phyloP scores from a whole-genome alignment of 139 green algal genomes.

The Micromonas commoda region DNA sequence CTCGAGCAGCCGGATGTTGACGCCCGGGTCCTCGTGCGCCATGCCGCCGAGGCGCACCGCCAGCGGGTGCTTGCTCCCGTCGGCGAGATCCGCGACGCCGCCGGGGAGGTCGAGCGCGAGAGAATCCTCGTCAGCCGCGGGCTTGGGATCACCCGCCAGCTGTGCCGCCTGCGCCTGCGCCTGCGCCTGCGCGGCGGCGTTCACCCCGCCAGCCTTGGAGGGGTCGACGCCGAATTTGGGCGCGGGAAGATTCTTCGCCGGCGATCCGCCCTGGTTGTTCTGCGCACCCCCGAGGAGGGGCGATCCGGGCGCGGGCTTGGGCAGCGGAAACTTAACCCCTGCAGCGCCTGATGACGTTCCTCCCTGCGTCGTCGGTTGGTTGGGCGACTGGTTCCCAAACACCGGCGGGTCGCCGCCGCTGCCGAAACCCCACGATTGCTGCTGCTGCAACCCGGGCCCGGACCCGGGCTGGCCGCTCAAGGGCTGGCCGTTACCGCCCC shows the following conservation, averaged over 20 bases:
- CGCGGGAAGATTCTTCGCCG: no score
- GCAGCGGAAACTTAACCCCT: no score
- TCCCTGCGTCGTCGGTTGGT: constrained; percentile 20
- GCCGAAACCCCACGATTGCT: constrained; percentile 17
- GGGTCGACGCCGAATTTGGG: no score
- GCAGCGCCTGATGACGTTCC: no score
- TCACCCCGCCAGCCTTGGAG: no score
- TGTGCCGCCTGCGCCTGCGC: no score
- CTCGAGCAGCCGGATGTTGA: constrained; percentile 35
- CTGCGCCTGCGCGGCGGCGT: no score
- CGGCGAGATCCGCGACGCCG: background rate
- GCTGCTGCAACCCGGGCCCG: constrained; percentile 6
- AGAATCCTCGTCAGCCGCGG: no score
- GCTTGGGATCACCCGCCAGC: background rate
- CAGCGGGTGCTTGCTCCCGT: background rate
- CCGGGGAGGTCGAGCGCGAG: background rate
- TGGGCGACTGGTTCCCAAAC: background rate
- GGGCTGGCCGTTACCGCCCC: background rate
- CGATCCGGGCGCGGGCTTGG: no score
- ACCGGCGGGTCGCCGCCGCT: constrained; percentile 2
- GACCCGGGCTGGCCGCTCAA: background rate
- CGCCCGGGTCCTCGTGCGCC: background rate
- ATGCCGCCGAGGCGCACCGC: background rate
- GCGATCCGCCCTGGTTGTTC: no score
- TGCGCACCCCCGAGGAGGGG: no score